phyloP scores from a whole-genome alignment of 495 filamentous ascomycete genomes.

The Aeminium ludgeri region DNA sequence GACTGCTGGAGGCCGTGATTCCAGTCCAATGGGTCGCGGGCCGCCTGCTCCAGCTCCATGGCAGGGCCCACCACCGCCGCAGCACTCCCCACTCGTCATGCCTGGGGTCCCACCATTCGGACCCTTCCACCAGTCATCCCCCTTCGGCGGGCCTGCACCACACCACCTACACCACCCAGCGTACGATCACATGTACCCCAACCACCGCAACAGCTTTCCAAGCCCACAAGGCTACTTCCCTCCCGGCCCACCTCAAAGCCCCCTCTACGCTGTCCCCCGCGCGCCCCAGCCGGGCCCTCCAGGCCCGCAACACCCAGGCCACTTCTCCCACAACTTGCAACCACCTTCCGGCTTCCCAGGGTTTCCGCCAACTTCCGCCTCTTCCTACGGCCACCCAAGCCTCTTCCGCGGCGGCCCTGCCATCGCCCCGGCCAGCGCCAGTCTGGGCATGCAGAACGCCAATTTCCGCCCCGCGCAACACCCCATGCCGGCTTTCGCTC shows the following conservation, averaged over 20 bases:
- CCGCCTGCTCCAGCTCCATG: neutral
- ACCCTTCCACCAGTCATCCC: neutral
- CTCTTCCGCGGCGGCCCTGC: slow-evolving; percentile 12
- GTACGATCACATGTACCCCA: neutral
- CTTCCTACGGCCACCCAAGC: neutral
- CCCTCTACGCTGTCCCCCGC: slow-evolving; percentile 2
- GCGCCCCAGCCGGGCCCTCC: neutral
- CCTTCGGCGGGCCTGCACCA: neutral
- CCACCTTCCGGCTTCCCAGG: neutral
- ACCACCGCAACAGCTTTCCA: slow-evolving; percentile 11
- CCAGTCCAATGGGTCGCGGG: neutral
- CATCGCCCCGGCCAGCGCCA: slow-evolving; percentile 10
- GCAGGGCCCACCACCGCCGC: slow-evolving; percentile 1
- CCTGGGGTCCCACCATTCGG: neutral
- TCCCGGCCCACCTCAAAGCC: neutral
- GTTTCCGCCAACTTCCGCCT: neutral
- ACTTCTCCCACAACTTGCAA: neutral
- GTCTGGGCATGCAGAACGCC: neutral
- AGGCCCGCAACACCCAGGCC: neutral
- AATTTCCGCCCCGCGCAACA: slow-evolving; percentile 2
- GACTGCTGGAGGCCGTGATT: neutral
- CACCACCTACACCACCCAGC: neutral
- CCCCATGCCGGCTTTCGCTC: slow-evolving; percentile 12
- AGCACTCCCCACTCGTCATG: neutral
- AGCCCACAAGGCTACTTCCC: neutral